Base-by-base conservation (phyloP, 257 asterid species). In the Ilex asprella region DNA sequence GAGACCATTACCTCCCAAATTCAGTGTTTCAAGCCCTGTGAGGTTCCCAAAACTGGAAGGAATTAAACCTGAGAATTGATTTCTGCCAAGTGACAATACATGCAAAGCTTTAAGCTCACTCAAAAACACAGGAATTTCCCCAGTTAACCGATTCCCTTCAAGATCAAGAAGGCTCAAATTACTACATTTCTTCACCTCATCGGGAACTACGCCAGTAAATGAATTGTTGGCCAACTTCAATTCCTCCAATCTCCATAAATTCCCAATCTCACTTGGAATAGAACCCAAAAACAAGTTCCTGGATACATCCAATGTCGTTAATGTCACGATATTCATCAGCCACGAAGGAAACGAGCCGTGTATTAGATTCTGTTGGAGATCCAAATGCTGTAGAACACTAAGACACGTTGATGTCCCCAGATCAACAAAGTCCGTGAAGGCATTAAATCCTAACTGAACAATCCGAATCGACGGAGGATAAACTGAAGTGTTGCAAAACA, bases 391-490 rank as follows among this genome's bases (percentile, higher is more conserved):
- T 75, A 86, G 55, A 70, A 57, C 78, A 74, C 79, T 76, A 56
- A 66, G 59, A 69, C 78, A 78, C 39, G 29, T 35, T 16, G 32
- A 64, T 8, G 64, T 51, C 58, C 60, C 75, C 0, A 71, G 74
- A 29, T 41, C 16, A 2, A 41, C 88, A 60, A 86, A 73, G 14
- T 65, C 75, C n/a, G 77, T 81, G 69, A 83, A 83, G 54, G 61
- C 74, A 78, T 86, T 86, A 68, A 81, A 83, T 31, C 88, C 91
- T n/a, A 86, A 70, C 75, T 67, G 80, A 67, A 81, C 77, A 60
- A 72, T 67, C 62, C 78, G 72, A 66, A 86, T 73, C 8, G 85
- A 74, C n/a, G 93, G 77, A 0, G 83, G 65, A 68, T 73, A 73
- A 60, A 61, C 64, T 11, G 94, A 78, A 6, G 63, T 76, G 59